A percentile compares a stretch with the other conserved stretches of the same genome.
Evolutionary conservation across 2,329 filamentous ascomycete genomes (phyloP).

Genomic region (Cercospora citrullina): DNA sequence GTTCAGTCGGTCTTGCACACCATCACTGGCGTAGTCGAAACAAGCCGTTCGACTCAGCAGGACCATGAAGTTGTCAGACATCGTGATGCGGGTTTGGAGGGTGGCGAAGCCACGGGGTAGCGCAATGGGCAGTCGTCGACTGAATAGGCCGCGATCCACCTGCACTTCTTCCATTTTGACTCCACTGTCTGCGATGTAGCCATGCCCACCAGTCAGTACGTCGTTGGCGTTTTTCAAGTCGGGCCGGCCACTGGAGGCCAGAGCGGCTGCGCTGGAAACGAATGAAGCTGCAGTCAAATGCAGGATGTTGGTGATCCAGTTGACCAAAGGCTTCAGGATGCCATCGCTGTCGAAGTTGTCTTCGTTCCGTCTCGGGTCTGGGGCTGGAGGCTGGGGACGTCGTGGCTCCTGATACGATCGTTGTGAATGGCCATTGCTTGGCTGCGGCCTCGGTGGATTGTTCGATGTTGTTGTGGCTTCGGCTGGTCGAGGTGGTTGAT

Average conservation of each 20-base stretch:
- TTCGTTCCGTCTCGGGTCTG: conserved; percentile 4
- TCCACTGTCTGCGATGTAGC: conserved; percentile 25
- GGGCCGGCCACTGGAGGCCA: conserved; percentile 18
- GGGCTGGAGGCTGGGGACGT: conserved; percentile 4
- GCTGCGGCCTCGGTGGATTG: conserved; percentile 10
- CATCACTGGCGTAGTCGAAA: conserved; percentile 37
- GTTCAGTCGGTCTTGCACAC: conserved; percentile 34
- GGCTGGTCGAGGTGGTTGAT: conserved; percentile 26
- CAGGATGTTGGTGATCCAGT: conserved; percentile 30
- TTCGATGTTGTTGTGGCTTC: conserved; percentile 16
- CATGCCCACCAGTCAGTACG: conserved; percentile 12
- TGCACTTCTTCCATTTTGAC: conserved; percentile 24
- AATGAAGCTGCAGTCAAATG: conserved; percentile 25
- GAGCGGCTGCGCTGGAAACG: conserved; percentile 21
- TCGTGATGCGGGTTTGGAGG: conserved; percentile 31
- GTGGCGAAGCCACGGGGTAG: conserved; percentile 37
- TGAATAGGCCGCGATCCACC: conserved; percentile 21
- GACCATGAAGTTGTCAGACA: conserved; percentile 33
- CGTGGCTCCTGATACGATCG: background rate
- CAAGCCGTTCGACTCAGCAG: conserved; percentile 38
- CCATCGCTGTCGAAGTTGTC: conserved; percentile 11
- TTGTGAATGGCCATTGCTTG: conserved; percentile 12
- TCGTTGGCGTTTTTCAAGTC: conserved; percentile 22
- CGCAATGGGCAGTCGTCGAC: conserved; percentile 33
- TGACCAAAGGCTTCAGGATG: conserved; percentile 25